Evolutionary conservation across 148 eudicot genomes (phyloP).

Genomic region (Rhododendron williamsianum): DNA sequence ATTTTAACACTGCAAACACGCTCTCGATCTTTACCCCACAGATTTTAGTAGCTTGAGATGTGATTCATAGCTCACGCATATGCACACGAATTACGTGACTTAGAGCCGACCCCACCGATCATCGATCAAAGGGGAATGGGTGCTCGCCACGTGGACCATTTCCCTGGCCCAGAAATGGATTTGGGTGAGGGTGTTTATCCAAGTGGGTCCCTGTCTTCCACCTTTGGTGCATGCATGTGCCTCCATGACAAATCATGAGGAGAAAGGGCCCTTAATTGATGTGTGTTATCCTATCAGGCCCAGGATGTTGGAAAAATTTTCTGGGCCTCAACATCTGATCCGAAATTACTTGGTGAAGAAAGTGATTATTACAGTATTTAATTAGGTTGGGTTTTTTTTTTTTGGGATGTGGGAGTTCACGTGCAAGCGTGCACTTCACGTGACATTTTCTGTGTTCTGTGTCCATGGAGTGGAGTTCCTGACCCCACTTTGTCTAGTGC

Average conservation of each 20-base stretch:
- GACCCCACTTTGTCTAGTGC: not conserved
- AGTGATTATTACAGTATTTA: not conserved
- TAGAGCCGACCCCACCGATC: not conserved
- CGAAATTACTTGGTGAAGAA: not conserved
- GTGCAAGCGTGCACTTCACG: slow-evolving; percentile 8
- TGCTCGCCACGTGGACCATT: slow-evolving; percentile 36
- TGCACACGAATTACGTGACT: too few relatives aligned
- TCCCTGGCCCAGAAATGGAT: slow-evolving; percentile 21
- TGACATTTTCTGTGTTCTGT: not conserved
- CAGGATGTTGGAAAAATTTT: not conserved
- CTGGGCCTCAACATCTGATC: not conserved
- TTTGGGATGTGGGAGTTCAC: not conserved
- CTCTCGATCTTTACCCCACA: too few relatives aligned
- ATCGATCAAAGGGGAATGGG: slow-evolving; percentile 15
- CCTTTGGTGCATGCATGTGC: not conserved
- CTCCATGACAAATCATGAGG: not conserved
- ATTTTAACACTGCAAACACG: too few relatives aligned
- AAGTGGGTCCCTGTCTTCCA: slow-evolving; percentile 5
- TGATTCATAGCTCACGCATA: too few relatives aligned
- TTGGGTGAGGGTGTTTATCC: not conserved
- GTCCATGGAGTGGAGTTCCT: not conserved
- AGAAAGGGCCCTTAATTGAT: not conserved
- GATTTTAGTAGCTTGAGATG: too few relatives aligned
- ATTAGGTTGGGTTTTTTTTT: not conserved
- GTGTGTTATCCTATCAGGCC: not conserved